Conservation (phyloP, 1,139 yeast species). For the Protomyces pachydermus region DNA sequence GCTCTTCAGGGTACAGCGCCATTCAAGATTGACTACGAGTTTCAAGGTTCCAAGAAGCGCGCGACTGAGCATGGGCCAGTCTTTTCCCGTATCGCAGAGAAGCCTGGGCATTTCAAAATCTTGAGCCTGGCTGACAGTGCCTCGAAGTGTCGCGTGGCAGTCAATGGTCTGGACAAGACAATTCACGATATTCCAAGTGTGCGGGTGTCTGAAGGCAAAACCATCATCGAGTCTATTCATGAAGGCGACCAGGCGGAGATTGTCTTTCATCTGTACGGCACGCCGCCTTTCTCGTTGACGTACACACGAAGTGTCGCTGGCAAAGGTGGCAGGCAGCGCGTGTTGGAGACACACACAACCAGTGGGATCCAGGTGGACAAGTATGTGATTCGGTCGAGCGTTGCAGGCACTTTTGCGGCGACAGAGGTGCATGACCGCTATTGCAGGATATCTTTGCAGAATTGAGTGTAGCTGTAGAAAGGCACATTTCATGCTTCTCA, state of each 20-base stretch:
- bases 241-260: conserved; percentile 60
- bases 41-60: conserved; percentile 57
- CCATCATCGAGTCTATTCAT: conserved; percentile 73
- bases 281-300: conserved; percentile 50
- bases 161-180: conserved; percentile 47
- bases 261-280: conserved; percentile 51
- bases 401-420: conserved; percentile 94
- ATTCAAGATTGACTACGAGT: conserved; percentile 65
- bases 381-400: conserved; percentile 66
- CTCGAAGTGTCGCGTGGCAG: conserved; percentile 64
- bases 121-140: conserved; percentile 70
- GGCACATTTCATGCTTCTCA: neutral
- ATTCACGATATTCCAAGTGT: conserved; percentile 87
- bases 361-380: conserved; percentile 63
- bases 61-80: conserved; percentile 55
- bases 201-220: conserved; percentile 73
- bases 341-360: conserved; percentile 73
- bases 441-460: conserved; percentile 16
- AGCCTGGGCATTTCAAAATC: conserved; percentile 70
- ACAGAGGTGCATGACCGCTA: conserved; percentile 64
- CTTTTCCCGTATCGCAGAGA: conserved; percentile 70
- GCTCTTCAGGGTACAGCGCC: conserved; percentile 76
- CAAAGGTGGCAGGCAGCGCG: conserved; percentile 39
- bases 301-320: conserved; percentile 50
- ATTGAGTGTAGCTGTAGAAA: neutral